Evolutionary conservation across 257 asterid genomes (phyloP), one percentile per base, ranked within the genome.

Genomic region (Parsonsia alboflavescens): DNA sequence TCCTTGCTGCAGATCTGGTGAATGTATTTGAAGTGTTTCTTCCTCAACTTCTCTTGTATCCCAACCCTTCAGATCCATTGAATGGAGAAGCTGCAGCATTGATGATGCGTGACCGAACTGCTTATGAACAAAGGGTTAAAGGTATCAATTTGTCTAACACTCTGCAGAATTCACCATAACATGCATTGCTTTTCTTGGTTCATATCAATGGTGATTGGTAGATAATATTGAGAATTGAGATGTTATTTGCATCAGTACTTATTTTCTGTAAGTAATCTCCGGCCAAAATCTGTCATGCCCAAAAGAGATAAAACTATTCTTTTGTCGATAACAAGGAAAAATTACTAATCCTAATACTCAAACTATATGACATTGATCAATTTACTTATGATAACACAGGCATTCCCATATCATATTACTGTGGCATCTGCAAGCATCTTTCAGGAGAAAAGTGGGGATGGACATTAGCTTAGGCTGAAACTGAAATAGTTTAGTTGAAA

Each of bases 61-160:
- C 98, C 33, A 93, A 93, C 79, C 92, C 97, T 42, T 89, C 97
- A 17, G 98, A 93, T 76, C 97, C 97, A 68, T 79, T 93, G 80
- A 93, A 93, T 77, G 93, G 90, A n/a, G 98, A 91, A 59, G 98
- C 98, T 52, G 97, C 98, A 45, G 91, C 98, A 74, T 79, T 91
- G 44, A 89, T 93, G 95, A 89, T 93, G 96, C 95, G 95, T 19
- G 98, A 93, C 76, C 87, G 88, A 59, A 44, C 41, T 77, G 80
- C 88, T 61, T 93, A 89, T 82, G 97, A 93, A 2, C 89, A 82
- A 74, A 87, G 79, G 84, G 95, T 93, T 59, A 91, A 91, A 91
- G 98, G 98, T 93, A 89, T 48, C 52, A 58, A 72, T 30, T 68
- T 12, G 7, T 77, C 21, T 63, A 53, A 75, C 65, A 46, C 1